phyloP scores from a whole-genome alignment of 176 grass and related monocot genomes.

The Musa acuminata region DNA sequence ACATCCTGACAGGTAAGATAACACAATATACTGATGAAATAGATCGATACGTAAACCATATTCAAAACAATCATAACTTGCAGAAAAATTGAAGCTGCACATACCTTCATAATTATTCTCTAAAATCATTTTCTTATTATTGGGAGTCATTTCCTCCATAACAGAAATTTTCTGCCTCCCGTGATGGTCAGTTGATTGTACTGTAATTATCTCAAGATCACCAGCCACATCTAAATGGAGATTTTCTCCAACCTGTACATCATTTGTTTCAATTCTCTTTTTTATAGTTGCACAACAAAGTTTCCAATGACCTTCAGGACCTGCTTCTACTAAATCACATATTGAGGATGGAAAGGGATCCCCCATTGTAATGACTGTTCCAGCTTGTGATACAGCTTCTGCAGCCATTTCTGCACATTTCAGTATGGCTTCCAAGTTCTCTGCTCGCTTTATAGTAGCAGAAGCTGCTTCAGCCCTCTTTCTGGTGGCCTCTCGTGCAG shows the following conservation, averaged over 20 bases:
- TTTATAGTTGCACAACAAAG: constrained; percentile 29
- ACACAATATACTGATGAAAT: background rate
- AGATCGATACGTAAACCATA: background rate
- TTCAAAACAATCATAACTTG: background rate
- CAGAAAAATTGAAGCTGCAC: background rate
- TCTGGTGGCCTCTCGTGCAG: constrained; percentile 68
- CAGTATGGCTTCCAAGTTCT: constrained; percentile 86
- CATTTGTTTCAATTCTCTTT: constrained; percentile 24
- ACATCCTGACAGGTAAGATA: constrained; percentile 23
- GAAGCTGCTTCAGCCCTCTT: constrained; percentile 76
- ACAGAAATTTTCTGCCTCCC: background rate
- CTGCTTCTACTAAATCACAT: constrained; percentile 74
- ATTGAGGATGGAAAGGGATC: constrained; percentile 83
- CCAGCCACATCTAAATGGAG: constrained; percentile 17
- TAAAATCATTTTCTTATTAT: constrained; percentile 14
- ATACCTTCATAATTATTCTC: constrained; percentile 7
- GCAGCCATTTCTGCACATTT: constrained; percentile 89
- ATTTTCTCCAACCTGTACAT: constrained; percentile 14
- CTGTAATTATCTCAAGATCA: constrained; percentile 28
- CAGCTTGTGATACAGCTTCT: constrained; percentile 76
- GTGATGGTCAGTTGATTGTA: constrained; percentile 27
- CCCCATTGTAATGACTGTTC: constrained; percentile 77
- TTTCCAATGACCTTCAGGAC: constrained; percentile 76
- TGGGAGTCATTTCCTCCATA: constrained; percentile 23
- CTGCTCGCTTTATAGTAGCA: constrained; percentile 75